Conservation (phyloP, 805 yeast species). For the Spathaspora boniae region DNA sequence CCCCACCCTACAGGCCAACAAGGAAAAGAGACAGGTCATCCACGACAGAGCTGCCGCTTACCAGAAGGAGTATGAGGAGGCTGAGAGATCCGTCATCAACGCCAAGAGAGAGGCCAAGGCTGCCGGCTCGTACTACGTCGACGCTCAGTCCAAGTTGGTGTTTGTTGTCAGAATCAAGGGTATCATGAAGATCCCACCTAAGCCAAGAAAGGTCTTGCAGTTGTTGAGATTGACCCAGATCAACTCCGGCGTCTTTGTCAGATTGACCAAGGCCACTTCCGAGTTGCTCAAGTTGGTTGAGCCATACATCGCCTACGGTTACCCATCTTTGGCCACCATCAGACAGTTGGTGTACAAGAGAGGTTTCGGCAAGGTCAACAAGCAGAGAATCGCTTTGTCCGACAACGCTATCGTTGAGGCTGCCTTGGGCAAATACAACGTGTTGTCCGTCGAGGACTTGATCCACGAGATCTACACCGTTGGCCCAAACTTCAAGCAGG, state of each 20-base stretch:
- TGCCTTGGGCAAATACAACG: slow-evolving; percentile 87
- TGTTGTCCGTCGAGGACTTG: slow-evolving; percentile 86
- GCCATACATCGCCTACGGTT: slow-evolving; percentile 97
- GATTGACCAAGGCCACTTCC: slow-evolving; percentile 91
- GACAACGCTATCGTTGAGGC: slow-evolving; percentile 89
- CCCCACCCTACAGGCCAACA: slow-evolving; percentile 32
- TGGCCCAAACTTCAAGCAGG: slow-evolving; percentile 98
- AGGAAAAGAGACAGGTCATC: slow-evolving; percentile 62
- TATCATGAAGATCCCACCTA: slow-evolving; percentile 97
- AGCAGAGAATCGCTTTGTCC: slow-evolving; percentile 87
- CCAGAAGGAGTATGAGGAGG: slow-evolving; percentile 89
- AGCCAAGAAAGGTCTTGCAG: slow-evolving; percentile 98
- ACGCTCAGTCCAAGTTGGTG: slow-evolving; percentile 91
- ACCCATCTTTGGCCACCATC: slow-evolving; percentile 89
- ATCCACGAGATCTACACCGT: slow-evolving; percentile 95
- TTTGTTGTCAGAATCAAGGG: slow-evolving; percentile 99
- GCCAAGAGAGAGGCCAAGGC: slow-evolving; percentile 95
- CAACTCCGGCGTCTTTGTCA: slow-evolving; percentile 93
- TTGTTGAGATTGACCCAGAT: slow-evolving; percentile 90
- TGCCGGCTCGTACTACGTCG: slow-evolving; percentile 90
- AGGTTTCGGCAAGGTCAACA: slow-evolving; percentile 96
- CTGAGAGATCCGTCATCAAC: slow-evolving; percentile 80
- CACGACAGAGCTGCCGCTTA: slow-evolving; percentile 95
- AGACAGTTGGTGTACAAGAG: slow-evolving; percentile 95
- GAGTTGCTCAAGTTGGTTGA: slow-evolving; percentile 92